Evolutionary conservation across 495 filamentous ascomycete genomes (phyloP), one percentile per base, ranked within the genome.

Genomic region (Trichocladium uniseriatum): DNA sequence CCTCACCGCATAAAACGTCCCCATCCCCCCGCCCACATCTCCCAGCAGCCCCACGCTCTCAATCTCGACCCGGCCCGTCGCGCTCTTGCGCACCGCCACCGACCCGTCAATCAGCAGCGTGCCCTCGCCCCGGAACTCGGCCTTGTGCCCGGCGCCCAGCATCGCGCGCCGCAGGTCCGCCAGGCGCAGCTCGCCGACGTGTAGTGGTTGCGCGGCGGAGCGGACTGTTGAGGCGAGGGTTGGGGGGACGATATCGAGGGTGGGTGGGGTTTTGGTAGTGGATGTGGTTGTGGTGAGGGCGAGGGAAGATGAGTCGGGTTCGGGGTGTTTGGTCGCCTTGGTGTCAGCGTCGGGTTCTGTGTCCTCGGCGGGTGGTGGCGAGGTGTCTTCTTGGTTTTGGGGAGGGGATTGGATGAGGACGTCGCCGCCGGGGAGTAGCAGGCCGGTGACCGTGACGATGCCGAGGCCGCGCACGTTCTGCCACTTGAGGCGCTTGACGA

Each of bases 51-150:
- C 80, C 14, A 84, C 79, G 35, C 86, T 87, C 63, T 96, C 92
- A 34, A 97, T 77, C 67, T 96, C 94, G 49, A 99, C 86, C 59
- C 78, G 77, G 0, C 90, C 94, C 5, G 86, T 86, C 0, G 80
- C 84, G 4, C 79, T 84, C 67, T 99, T 99, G 43, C 89, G 74
- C 35, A 99, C 91, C 6, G 87, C 85, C 6, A 97, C 89, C 6
- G 76, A 73, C 14, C 86, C 86, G 56, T 97, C 89, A 43, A 99
- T 82, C 19, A 99, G 69, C 56, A 97, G 69, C 2, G 86, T 94
- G 40, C 92, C 92, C 65, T 96, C 94, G 15, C 92, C 92, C 27
- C 86, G 76, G 64, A 97, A 97, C 66, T 95, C 92, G 3, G 89
- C 91, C 22, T 74, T 86, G 64, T 95, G 87, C 2, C 91, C 90